Percentiles rank a stretch among this genome's conserved stretches.
Evolutionary conservation across 495 filamentous ascomycete species (phyloP).

Genomic region (Astrothelium subdiscretum): DNA sequence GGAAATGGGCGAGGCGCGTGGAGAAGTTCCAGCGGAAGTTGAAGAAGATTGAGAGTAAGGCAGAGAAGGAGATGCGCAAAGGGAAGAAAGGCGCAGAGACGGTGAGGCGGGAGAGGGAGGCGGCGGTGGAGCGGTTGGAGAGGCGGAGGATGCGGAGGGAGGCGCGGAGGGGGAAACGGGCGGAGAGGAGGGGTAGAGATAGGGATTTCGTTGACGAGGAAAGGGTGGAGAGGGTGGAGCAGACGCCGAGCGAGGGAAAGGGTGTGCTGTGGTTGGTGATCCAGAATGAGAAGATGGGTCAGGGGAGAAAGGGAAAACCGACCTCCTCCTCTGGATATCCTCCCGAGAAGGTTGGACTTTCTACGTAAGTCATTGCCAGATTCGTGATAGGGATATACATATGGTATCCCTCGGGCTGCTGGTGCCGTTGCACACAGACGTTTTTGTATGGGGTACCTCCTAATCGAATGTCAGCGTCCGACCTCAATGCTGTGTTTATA

Average conservation of each 20-base stretch:
- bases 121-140: not conserved
- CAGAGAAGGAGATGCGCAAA: not conserved
- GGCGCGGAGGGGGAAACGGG: not conserved
- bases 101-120: not conserved
- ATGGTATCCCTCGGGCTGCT: not conserved
- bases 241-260: not conserved
- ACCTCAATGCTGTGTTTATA: too few relatives aligned
- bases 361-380: not conserved
- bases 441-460: too few relatives aligned
- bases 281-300: not conserved
- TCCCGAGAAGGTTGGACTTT: not conserved
- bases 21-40: not conserved
- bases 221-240: not conserved
- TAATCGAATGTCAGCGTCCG: too few relatives aligned
- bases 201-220: not conserved
- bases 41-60: not conserved
- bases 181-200: not conserved
- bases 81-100: not conserved
- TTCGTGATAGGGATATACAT: not conserved
- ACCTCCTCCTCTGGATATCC: not conserved
- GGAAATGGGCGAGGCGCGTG: not conserved
- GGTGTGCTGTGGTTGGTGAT: not conserved
- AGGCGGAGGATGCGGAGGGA: not conserved
- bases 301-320: not conserved
- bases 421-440: too few relatives aligned